A percentile compares a stretch with the other conserved stretches of the same genome.
These are phyloP conservation scores for Triglochin maritima DNA, from an alignment of 106 monocot genomes.

Conservation along the genomic window DNA sequence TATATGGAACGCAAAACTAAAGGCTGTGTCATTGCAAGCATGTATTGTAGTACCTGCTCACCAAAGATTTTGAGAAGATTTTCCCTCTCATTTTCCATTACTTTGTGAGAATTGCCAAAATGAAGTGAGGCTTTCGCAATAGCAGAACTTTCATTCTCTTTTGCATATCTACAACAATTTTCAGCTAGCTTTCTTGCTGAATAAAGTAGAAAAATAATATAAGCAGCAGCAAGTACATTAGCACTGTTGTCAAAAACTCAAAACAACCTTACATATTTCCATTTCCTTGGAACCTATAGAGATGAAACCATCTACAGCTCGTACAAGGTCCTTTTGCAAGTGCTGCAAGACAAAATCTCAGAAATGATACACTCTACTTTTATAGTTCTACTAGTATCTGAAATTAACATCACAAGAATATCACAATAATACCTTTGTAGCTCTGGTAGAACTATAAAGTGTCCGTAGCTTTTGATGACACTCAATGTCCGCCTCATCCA, in stretches of 20 bases:
- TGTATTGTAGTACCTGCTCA: conserved; percentile 39
- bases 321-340: conserved; percentile 61
- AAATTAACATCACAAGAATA: no score
- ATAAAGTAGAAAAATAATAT: conserved; percentile 1
- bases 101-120: conserved; percentile 63
- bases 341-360: conserved; percentile 30
- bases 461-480: conserved; percentile 67
- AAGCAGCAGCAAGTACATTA: background rate
- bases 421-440: conserved; percentile 50
- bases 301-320: conserved; percentile 54
- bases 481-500: conserved; percentile 54
- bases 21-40: background rate
- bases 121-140: conserved; percentile 64
- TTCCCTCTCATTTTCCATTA: conserved; percentile 75
- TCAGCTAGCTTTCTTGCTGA: conserved; percentile 71
- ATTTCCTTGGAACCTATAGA: conserved; percentile 63
- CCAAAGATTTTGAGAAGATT: conserved; percentile 49
- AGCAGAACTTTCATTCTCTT: conserved; percentile 40
- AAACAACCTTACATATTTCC: conserved; percentile 55
- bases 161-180: conserved; percentile 78
- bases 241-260: background rate
- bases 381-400: no score
- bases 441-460: conserved; percentile 68
- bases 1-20: no score
- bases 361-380: background rate